A percentile compares a stretch with the other conserved stretches of the same genome.
These are phyloP conservation scores for Solanum habrochaites DNA, from an alignment of 257 asterid genomes.

Conservation along the genomic window DNA sequence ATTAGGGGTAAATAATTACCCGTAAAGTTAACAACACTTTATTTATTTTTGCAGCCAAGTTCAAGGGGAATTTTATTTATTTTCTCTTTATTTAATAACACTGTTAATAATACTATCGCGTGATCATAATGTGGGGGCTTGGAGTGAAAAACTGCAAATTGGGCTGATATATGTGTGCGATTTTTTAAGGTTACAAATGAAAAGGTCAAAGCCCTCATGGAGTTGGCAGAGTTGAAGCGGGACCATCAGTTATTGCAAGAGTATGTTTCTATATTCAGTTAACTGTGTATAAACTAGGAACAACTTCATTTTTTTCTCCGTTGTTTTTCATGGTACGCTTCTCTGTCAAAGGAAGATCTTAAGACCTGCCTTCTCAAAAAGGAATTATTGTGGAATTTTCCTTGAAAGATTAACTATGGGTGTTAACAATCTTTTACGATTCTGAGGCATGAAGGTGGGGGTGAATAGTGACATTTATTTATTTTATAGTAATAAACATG, in stretches of 20 bases:
- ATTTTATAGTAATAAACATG: background rate
- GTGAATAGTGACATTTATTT: background rate
- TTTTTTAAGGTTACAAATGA: conserved; percentile 79
- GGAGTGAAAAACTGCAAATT: background rate
- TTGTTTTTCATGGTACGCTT: background rate
- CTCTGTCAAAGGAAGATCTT: background rate
- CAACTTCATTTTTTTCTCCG: background rate
- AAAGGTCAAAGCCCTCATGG: conserved; percentile 91
- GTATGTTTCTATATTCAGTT: conserved; percentile 34
- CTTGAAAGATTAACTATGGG: background rate
- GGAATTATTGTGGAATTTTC: background rate
- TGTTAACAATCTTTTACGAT: background rate
- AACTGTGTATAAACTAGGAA: background rate
- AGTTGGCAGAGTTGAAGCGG: conserved; percentile 83
- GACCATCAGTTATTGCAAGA: conserved; percentile 43
- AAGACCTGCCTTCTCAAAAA: background rate
- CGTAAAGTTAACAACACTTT: too few relatives aligned
- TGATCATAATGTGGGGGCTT: background rate
- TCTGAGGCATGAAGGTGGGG: background rate
- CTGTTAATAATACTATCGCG: background rate
- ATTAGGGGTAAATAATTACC: too few relatives aligned
- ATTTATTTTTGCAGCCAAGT: too few relatives aligned
- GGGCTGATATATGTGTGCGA: background rate
- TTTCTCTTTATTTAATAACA: background rate
- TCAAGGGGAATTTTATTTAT: too few relatives aligned